Evolutionary conservation across 345 rosid genomes (phyloP), one percentile per base, ranked within the genome.

Genomic region (Mallotus nudiflorus): DNA sequence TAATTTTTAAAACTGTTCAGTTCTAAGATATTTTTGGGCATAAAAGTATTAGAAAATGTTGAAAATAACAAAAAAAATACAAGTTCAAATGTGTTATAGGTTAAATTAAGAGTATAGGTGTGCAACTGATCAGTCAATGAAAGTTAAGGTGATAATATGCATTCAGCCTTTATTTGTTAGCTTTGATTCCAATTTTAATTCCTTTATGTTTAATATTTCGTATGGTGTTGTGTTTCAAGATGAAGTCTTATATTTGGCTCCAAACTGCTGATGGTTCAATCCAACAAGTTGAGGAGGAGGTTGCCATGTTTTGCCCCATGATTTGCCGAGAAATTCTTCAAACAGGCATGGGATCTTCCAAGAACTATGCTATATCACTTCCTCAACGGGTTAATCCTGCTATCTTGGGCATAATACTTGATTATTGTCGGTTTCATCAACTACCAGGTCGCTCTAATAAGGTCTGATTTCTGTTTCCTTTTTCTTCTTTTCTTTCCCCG

Each of bases 291-390:
- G 98, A 93, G 75, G 85, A 89, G 80, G 96, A 87, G 88, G 89
- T 89, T 81, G 97, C 97, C 62, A 89, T 89, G 92, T 93, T 85
- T 82, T 91, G 96, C 77, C 96, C 96, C 72, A 79, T 93, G 89
- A 93, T 93, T 80, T 89, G 89, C 70, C 88, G 82, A 59, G 97
- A 93, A 80, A 90, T 92, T 44, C 45, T 86, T 73, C 91, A 63
- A 40, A 88, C 77, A 45, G 90, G 96, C 75, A 80, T 81, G 87
- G 97, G 98, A 42, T 87, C 92, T 40, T 91, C 98, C 66, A 89
- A 89, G 75, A 89, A 86, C 63, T 78, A 85, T 79, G 89, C 97
- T 37, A 88, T 91, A 80, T 75, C 85, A 62, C 97, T 93, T 76
- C 96, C 98, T 5, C 88, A 91, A 72, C 87, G 87, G 65, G 98